These are phyloP conservation scores for Volvariella volvacea DNA, from an alignment of 1,284 basidiomycete genomes.

Conservation along the genomic window DNA sequence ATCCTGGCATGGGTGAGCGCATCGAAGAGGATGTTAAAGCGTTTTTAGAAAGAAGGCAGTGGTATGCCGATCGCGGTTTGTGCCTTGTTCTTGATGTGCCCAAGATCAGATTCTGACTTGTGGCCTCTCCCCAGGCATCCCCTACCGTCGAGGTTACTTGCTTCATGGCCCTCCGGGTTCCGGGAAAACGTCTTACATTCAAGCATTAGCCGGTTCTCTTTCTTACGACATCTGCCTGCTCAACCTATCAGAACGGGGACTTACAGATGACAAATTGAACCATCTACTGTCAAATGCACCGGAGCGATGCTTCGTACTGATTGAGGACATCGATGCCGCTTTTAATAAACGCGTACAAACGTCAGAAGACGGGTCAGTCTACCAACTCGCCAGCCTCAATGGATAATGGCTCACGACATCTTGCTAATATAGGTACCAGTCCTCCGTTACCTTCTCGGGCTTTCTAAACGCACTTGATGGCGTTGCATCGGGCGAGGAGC, in stretches of 20 bases:
- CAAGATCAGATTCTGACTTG: slow-evolving; percentile 2
- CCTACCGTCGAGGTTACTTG: slow-evolving; percentile 94
- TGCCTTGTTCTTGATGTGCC: slow-evolving; percentile 5
- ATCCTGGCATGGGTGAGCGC: slow-evolving; percentile 71
- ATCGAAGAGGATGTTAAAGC: slow-evolving; percentile 77
- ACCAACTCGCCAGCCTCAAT: slow-evolving; percentile 1
- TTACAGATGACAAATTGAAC: slow-evolving; percentile 96
- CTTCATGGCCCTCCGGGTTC: slow-evolving; percentile 96
- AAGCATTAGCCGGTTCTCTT: slow-evolving; percentile 89
- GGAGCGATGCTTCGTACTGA: slow-evolving; percentile 86
- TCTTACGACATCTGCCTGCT: slow-evolving; percentile 96
- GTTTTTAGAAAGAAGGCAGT: slow-evolving; percentile 81
- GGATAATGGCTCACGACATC: slow-evolving; percentile 10
- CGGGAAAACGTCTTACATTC: slow-evolving; percentile 98
- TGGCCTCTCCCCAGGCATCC: slow-evolving; percentile 66
- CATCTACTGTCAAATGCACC: slow-evolving; percentile 92
- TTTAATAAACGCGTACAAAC: slow-evolving; percentile 90
- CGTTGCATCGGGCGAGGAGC: slow-evolving; percentile 93
- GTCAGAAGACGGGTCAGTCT: slow-evolving; percentile 76
- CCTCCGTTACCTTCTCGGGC: slow-evolving; percentile 95
- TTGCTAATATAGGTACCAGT: slow-evolving; percentile 65
- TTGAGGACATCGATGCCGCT: slow-evolving; percentile 98
- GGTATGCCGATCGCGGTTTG: slow-evolving; percentile 95
- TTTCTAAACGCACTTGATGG: slow-evolving; percentile 97
- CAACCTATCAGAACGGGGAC: slow-evolving; percentile 93